Conservation (phyloP, 2,329 filamentous ascomycete species). For the Exserohilum turcica region DNA sequence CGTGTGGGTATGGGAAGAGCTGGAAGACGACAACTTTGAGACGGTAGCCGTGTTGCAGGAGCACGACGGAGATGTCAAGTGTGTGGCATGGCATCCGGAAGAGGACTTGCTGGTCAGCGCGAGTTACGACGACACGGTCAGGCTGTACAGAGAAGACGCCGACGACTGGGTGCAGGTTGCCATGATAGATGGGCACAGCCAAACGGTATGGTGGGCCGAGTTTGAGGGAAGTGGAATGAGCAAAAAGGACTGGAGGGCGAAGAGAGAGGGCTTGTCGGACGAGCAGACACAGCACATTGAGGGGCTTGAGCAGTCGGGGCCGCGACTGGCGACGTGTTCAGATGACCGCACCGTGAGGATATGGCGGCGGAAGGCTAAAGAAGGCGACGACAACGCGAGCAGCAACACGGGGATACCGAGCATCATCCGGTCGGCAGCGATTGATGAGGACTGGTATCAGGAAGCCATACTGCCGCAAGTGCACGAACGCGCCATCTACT, state of each 20-base stretch:
- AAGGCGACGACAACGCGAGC: constrained; percentile 52
- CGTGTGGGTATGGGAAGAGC: constrained; percentile 98
- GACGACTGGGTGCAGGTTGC: constrained; percentile 95
- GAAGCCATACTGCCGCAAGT: constrained; percentile 73
- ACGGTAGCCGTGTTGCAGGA: constrained; percentile 93
- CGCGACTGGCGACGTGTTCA: constrained; percentile 78
- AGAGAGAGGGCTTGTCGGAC: constrained; percentile 35
- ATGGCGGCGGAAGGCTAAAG: constrained; percentile 70
- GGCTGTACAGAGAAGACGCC: constrained; percentile 86
- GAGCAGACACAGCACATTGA: constrained; percentile 45
- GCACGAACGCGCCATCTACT: constrained; percentile 84
- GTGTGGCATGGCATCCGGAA: constrained; percentile 86
- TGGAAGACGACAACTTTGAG: constrained; percentile 94
- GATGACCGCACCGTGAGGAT: constrained; percentile 80
- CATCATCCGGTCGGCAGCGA: constrained; percentile 74
- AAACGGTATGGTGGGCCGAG: constrained; percentile 89
- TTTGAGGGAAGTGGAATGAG: constrained; percentile 58
- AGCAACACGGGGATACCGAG: constrained; percentile 74
- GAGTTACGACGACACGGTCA: constrained; percentile 92
- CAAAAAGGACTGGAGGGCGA: constrained; percentile 30
- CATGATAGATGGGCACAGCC: constrained; percentile 76
- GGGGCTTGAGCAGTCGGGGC: constrained; percentile 49
- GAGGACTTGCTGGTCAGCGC: constrained; percentile 79
- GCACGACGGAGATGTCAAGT: constrained; percentile 94
- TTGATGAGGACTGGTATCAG: constrained; percentile 84